Percentiles rank a stretch among this genome's conserved stretches.
Conservation (phyloP, 208 protist species). For the Trypanosoma vivax region DNA sequence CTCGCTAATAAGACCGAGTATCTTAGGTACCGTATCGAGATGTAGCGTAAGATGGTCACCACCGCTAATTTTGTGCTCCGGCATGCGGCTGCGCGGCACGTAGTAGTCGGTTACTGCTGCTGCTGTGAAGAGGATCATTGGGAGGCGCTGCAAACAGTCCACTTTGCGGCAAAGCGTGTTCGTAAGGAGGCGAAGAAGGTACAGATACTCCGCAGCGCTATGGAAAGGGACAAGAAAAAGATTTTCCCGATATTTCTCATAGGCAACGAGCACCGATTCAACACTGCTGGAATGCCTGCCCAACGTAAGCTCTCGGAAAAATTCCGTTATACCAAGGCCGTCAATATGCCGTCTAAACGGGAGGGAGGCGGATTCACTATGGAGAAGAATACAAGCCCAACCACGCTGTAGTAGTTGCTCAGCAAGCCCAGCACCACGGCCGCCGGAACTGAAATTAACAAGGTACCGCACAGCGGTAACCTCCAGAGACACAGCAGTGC, state of each 20-base stretch:
- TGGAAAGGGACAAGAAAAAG: conserved; percentile 59
- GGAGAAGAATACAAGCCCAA: conserved; percentile 72
- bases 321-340: conserved; percentile 29
- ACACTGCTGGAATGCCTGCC: not conserved
- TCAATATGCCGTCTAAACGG: conserved; percentile 61
- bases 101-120: conserved; percentile 84
- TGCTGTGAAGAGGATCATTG: conserved; percentile 66
- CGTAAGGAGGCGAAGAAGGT: conserved; percentile 43
- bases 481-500: conserved; percentile 73
- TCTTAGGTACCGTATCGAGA: conserved; percentile 68
- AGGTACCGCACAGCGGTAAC: conserved; percentile 79
- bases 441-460: conserved; percentile 81
- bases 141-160: conserved; percentile 12
- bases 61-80: conserved; percentile 73
- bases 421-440: conserved; percentile 60
- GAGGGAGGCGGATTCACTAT: conserved; percentile 35
- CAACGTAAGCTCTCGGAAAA: conserved; percentile 31
- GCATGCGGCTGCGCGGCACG: conserved; percentile 48
- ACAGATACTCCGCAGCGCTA: conserved; percentile 77
- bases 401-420: conserved; percentile 48
- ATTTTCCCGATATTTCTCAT: conserved; percentile 26
- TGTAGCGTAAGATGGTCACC: conserved; percentile 55
- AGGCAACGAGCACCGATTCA: conserved; percentile 4
- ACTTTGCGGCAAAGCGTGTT: conserved; percentile 24
- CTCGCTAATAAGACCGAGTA: conserved; percentile 41